Evolutionary conservation across 2,329 filamentous ascomycete species (phyloP), one percentile per base, ranked within the genome.

Genomic region (Neofusicoccum laricinum): DNA sequence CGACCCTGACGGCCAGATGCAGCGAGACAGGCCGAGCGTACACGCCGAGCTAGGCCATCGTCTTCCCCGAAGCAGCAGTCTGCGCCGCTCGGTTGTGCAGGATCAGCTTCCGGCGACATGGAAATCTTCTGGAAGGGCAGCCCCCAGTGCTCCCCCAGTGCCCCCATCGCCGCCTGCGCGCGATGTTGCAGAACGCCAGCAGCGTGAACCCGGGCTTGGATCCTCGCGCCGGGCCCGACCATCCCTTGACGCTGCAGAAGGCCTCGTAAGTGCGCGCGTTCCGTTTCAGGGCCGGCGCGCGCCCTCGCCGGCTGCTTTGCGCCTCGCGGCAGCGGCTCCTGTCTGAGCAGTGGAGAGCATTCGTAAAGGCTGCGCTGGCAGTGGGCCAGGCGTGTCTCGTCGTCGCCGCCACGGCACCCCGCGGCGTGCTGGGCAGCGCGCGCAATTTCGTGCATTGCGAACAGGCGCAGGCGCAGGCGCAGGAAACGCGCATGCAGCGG

Each of bases 71-170:
- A 50, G 45, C 34, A 53, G 62, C 40, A 64, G 62, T 64, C 41
- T 53, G 36, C 46, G 34, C 61, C 61, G 61, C 43, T 10, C 12
- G 30, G 58, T 43, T 32, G 58, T 25, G 45, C 43, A 58, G 53
- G 45, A 62, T 62, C 59, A 62, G 17, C 59, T 40, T 34, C 61
- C 61, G 30, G 32, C 49, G 17, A 64, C 51, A 50, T 64, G 62
- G 53, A 64, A 64, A 48, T 19, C 53, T 64, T 64, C 63, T 64
- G 63, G 63, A 64, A 64, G 55, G 17, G 38, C 41, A 48, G 11
- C 41, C 62, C 61, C 36, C 32, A 40, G 17, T 41, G 59, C 30
- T 30, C 38, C 36, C 41, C 25, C 25, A n/a, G 25, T 30, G 25
- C 25, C 25, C 25, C 25, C 25, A 30, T 30, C 25, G 25, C 25